phyloP scores from a whole-genome alignment of 192 early-diverging fungal genomes.

The Entomortierella lignicola region DNA sequence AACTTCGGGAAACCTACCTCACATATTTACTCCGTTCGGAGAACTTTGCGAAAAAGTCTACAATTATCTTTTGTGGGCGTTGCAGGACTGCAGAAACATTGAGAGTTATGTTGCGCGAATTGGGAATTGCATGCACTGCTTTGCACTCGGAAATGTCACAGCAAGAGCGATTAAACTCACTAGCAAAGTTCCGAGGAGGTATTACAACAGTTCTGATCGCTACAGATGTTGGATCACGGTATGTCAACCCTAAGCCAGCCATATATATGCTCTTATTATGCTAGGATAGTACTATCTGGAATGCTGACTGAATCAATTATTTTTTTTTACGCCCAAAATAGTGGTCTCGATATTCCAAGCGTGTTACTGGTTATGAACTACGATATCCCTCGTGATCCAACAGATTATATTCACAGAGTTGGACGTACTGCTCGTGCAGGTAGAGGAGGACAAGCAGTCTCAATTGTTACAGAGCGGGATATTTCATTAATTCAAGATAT shows the following conservation, averaged over 20 bases:
- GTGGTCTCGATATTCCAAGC: constrained; percentile 97
- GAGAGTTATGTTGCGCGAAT: constrained; percentile 87
- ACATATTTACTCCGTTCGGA: constrained; percentile 80
- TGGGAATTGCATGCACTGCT: constrained; percentile 91
- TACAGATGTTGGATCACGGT: constrained; percentile 97
- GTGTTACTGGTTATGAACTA: constrained; percentile 95
- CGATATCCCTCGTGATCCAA: constrained; percentile 94
- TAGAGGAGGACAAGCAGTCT: constrained; percentile 87
- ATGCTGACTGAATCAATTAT: not conserved
- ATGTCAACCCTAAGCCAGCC: constrained; percentile 27
- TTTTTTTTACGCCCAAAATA: constrained; percentile 19
- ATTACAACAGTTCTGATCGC: constrained; percentile 91
- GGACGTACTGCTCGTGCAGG: constrained; percentile 99
- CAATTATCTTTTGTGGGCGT: constrained; percentile 93
- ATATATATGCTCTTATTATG: not conserved
- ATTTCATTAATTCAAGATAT: constrained; percentile 91
- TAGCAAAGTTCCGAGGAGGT: constrained; percentile 92
- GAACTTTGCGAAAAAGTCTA: constrained; percentile 78
- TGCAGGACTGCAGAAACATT: constrained; percentile 89
- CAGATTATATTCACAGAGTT: constrained; percentile 98
- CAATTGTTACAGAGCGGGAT: constrained; percentile 88
- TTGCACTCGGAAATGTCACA: constrained; percentile 96
- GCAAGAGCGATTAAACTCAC: constrained; percentile 85
- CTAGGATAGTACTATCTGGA: not conserved
- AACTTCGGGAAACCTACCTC: constrained; percentile 90